phyloP scores from a whole-genome alignment of 2,329 filamentous ascomycete species.

The Paracorniculantispora psalliotae region DNA sequence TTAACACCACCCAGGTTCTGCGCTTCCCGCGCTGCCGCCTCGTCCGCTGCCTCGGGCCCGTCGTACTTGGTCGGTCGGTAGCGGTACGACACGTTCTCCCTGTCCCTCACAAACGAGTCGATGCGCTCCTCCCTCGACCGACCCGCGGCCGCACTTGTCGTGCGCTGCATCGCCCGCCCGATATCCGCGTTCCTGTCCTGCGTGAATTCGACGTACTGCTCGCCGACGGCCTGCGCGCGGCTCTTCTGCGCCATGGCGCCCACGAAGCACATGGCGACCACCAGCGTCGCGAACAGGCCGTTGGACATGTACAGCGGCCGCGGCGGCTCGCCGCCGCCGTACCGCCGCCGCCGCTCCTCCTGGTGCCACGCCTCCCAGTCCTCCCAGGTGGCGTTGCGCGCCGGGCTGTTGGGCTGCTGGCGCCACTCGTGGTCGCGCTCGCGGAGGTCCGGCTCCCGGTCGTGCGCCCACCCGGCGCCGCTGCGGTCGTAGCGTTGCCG shows the following conservation, averaged over 20 bases:
- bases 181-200: slow-evolving; percentile 62
- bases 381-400: slow-evolving; percentile 89
- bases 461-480: slow-evolving; percentile 71
- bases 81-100: slow-evolving; percentile 47
- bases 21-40: not conserved
- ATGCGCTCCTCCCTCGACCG: slow-evolving; percentile 62
- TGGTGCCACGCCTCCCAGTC: slow-evolving; percentile 86
- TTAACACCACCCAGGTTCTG: not conserved
- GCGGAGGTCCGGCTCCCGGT: slow-evolving; percentile 46
- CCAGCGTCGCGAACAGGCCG: slow-evolving; percentile 64
- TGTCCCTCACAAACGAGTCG: slow-evolving; percentile 68
- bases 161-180: slow-evolving; percentile 51
- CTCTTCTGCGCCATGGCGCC: slow-evolving; percentile 69
- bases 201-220: slow-evolving; percentile 60
- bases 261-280: slow-evolving; percentile 63
- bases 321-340: slow-evolving; percentile 42
- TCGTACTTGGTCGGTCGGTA: slow-evolving; percentile 30
- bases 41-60: not conserved
- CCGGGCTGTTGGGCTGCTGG: slow-evolving; percentile 41
- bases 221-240: slow-evolving; percentile 58
- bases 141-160: slow-evolving; percentile 47
- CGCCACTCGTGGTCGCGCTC: slow-evolving; percentile 46
- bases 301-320: slow-evolving; percentile 69
- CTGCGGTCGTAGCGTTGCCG: slow-evolving; percentile 76
- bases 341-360: slow-evolving; percentile 38